These are phyloP conservation scores for Monosporozyma unispora DNA, from an alignment of 805 yeast genomes.

Conservation along the genomic window DNA sequence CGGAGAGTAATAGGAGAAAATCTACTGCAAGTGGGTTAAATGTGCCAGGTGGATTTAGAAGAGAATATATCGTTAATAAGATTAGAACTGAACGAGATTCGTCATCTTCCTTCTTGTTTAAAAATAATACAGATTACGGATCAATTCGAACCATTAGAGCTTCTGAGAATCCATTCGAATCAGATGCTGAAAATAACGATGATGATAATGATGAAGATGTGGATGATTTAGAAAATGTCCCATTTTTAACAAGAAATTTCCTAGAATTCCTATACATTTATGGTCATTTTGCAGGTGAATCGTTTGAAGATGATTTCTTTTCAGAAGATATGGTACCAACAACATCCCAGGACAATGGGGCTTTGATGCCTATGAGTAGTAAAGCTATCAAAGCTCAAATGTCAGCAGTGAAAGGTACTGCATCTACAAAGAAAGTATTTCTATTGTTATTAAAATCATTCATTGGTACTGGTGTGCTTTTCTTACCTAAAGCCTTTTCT, in stretches of 20 bases:
- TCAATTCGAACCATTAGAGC: background rate
- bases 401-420: conserved; percentile 45
- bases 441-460: conserved; percentile 64
- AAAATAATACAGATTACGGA: background rate
- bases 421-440: conserved; percentile 65
- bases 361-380: conserved; percentile 17
- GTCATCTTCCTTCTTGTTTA: background rate
- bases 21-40: conserved; percentile 60
- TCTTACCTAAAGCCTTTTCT: conserved; percentile 58
- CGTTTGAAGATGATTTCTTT: conserved; percentile 55
- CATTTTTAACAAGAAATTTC: conserved; percentile 60
- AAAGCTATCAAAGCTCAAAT: conserved; percentile 12
- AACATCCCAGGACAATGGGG: conserved; percentile 18
- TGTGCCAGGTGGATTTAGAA: conserved; percentile 77
- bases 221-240: conserved; percentile 30
- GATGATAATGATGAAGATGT: conserved; percentile 3
- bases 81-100: conserved; percentile 12
- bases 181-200: background rate
- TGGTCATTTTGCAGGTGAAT: conserved; percentile 84
- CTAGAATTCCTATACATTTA: conserved; percentile 68
- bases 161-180: background rate
- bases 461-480: conserved; percentile 68
- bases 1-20: conserved; percentile 38
- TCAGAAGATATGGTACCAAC: conserved; percentile 19
- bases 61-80: conserved; percentile 50